Conservation (phyloP, 2,329 filamentous ascomycete genomes). For the Colletotrichum chlorophyti region DNA sequence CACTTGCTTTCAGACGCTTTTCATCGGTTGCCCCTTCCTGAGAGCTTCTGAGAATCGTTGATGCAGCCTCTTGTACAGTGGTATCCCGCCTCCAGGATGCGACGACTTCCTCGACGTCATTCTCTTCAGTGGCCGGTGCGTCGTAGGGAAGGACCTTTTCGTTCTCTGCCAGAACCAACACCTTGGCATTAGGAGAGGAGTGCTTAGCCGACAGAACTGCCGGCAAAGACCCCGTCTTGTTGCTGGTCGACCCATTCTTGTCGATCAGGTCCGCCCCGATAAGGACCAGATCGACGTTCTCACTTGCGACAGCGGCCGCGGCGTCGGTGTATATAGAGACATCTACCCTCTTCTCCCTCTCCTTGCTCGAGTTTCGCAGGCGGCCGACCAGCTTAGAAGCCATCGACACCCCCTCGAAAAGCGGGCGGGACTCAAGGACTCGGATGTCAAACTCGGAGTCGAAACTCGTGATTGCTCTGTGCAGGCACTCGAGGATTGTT, state of each 20-base stretch:
- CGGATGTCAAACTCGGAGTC: constrained; percentile 57
- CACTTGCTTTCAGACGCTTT: constrained; percentile 23
- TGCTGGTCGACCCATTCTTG: constrained; percentile 63
- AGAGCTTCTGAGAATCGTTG: constrained; percentile 25
- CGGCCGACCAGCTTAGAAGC: constrained; percentile 49
- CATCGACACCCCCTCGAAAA: constrained; percentile 68
- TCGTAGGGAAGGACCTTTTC: constrained; percentile 64
- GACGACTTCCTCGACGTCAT: constrained; percentile 58
- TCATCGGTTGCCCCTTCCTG: background rate
- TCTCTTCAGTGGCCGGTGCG: constrained; percentile 50
- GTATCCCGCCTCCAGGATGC: constrained; percentile 47
- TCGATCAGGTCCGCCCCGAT: constrained; percentile 71
- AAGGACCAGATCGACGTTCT: constrained; percentile 62
- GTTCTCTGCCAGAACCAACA: constrained; percentile 63
- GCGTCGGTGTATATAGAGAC: constrained; percentile 66
- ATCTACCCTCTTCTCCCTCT: constrained; percentile 34
- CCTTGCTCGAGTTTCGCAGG: constrained; percentile 32
- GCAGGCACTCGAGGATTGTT: constrained; percentile 60
- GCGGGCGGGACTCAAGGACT: constrained; percentile 71
- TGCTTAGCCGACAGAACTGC: constrained; percentile 61
- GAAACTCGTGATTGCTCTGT: constrained; percentile 44
- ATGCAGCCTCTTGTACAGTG: background rate
- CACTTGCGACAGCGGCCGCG: constrained; percentile 60
- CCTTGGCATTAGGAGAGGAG: constrained; percentile 50
- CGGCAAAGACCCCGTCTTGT: constrained; percentile 71